Percentiles rank a stretch among this genome's conserved stretches.
These are phyloP conservation scores for Coemansia sp. DNA, from an alignment of 192 early-diverging fungal species.

Conservation along the genomic window DNA sequence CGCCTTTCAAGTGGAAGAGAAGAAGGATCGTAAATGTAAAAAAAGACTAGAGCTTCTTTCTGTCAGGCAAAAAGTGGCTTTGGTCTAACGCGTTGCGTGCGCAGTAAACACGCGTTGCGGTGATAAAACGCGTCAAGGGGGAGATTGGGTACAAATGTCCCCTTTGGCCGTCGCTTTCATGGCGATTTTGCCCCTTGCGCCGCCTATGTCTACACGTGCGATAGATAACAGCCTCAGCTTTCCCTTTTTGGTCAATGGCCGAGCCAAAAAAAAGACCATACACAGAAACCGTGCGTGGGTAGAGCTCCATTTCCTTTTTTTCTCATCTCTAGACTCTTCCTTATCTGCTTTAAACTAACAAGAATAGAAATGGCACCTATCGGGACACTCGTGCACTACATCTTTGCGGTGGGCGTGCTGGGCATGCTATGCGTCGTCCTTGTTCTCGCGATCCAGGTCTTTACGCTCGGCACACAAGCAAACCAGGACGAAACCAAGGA, in stretches of 20 bases:
- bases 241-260: no score
- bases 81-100: neutral
- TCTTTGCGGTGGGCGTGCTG: conserved; percentile 24
- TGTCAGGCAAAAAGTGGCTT: neutral
- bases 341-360: neutral
- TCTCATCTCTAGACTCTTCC: conserved; percentile 5
- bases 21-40: neutral
- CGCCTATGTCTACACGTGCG: no score
- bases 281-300: no score
- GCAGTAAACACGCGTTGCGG: neutral
- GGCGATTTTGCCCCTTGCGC: no score
- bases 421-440: conserved; percentile 15
- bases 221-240: no score
- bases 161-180: no score
- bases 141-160: neutral
- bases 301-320: no score
- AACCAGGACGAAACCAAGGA: conserved; percentile 18
- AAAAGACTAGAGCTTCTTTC: neutral
- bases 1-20: neutral
- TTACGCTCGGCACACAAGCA: conserved; percentile 33
- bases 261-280: no score
- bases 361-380: conserved; percentile 16
- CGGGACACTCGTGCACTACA: conserved; percentile 23
- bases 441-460: conserved; percentile 19
- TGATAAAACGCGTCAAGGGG: neutral